These are phyloP conservation scores for Helotiales sp. DNA, from an alignment of 2,329 filamentous ascomycete species.

Conservation along the genomic window DNA sequence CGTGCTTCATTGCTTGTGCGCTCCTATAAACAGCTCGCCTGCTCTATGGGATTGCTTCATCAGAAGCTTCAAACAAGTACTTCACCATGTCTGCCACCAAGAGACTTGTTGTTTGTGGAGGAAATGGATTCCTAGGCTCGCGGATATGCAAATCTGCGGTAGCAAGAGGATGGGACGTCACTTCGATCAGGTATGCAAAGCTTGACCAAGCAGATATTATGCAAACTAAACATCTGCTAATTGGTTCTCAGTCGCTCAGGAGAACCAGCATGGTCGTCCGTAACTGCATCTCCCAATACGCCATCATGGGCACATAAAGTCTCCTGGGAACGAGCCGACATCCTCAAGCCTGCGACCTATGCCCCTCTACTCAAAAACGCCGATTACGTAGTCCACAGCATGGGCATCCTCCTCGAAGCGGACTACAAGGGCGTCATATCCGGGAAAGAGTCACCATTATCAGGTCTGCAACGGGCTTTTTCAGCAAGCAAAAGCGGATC, in stretches of 20 bases:
- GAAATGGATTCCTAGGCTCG: conserved; percentile 85
- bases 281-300: conserved; percentile 65
- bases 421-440: conserved; percentile 94
- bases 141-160: conserved; percentile 91
- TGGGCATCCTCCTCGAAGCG: conserved; percentile 94
- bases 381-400: conserved; percentile 86
- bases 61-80: not conserved
- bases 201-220: not conserved
- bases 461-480: conserved; percentile 78
- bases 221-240: conserved; percentile 4
- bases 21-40: too few species aligned
- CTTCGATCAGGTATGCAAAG: conserved; percentile 74
- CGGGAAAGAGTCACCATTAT: conserved; percentile 78
- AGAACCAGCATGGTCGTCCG: conserved; percentile 78
- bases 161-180: conserved; percentile 85
- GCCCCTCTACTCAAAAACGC: conserved; percentile 72
- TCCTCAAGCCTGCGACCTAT: conserved; percentile 82
- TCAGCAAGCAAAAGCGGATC: conserved; percentile 62
- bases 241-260: conserved; percentile 72
- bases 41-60: too few species aligned
- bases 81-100: conserved; percentile 48
- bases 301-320: conserved; percentile 83
- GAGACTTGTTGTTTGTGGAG: conserved; percentile 86
- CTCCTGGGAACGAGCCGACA: conserved; percentile 84
- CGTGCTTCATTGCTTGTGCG: too few species aligned